Base-by-base conservation (phyloP, 1,139 yeast genomes). In the Nakaseomyces uthaithaninus region DNA sequence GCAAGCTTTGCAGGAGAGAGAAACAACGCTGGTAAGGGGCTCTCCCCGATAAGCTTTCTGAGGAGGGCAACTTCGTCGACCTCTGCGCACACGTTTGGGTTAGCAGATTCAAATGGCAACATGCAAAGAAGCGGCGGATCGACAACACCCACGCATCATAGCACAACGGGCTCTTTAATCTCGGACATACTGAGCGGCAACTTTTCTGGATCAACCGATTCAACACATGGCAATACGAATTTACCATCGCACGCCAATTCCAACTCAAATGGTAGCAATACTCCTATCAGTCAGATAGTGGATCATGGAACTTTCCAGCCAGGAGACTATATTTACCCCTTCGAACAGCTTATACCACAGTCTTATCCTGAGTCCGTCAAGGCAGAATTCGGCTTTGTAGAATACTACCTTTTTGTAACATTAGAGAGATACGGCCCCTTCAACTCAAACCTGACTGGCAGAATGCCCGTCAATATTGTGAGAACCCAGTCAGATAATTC, bases 301-400 rank as follows among this genome's bases (percentile, higher is more conserved):
- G 35, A 31, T 47, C 6, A 49, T 17, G 35, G 35, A 11, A 56
- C 63, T 3, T 80, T 68, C 49, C 66, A 69, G 36, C 87, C 94
- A 0, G 98, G 97, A 24, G 96, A 87, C 55, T 91, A 91, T 55
- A 70, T 85, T 36, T 91, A 89, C 65, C 83, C 86, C 47, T 91
- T 91, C 57, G 98, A 91, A 62, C 86, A 87, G 45, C 81, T 94
- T 3, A 68, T 91, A 25, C 91, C 84, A 4, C 77, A 89, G 11
- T 76, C 85, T 8, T 68, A 80, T 33, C 96, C 97, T 0, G 98
- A 91, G 61, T 59, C 94, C 0, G 74, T 84, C 11, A 64, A 67
- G 27, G 87, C 86, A 10, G 79, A 89, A 6, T 87, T 84, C 63
- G 98, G 98, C 1, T 69, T 74, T 6, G 94, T 87, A 3, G 59